Evolutionary conservation across 1,284 basidiomycete species (phyloP).

Genomic region (Psilocybe mexicana): DNA sequence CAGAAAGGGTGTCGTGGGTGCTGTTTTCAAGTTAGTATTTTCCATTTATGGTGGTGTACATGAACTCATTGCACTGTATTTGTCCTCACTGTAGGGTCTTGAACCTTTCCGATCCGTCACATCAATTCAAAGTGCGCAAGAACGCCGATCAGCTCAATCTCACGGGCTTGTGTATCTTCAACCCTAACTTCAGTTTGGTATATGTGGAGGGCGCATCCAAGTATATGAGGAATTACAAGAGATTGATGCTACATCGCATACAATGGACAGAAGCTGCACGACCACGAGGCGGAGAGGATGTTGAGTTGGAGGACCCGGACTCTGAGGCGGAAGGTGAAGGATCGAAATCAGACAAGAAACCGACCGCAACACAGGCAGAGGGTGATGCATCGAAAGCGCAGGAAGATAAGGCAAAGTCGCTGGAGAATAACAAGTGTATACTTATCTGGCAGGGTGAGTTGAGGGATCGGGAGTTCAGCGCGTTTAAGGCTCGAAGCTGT

Average conservation of each 20-base stretch:
- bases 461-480: slow-evolving; percentile 79
- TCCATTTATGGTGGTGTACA: not conserved
- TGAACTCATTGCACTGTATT: slow-evolving; percentile 1
- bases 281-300: slow-evolving; percentile 66
- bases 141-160: slow-evolving; percentile 92
- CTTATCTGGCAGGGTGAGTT: slow-evolving; percentile 93
- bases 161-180: slow-evolving; percentile 88
- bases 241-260: slow-evolving; percentile 86
- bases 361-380: slow-evolving; percentile 29
- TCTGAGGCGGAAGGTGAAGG: slow-evolving; percentile 45
- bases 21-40: slow-evolving; percentile 83
- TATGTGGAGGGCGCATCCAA: slow-evolving; percentile 92
- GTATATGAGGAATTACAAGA: slow-evolving; percentile 86
- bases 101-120: slow-evolving; percentile 87
- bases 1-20: slow-evolving; percentile 82
- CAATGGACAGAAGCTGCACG: slow-evolving; percentile 94
- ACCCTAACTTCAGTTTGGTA: slow-evolving; percentile 86
- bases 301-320: slow-evolving; percentile 58
- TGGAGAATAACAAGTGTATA: slow-evolving; percentile 88
- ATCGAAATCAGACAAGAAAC: slow-evolving; percentile 3
- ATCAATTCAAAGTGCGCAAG: slow-evolving; percentile 95
- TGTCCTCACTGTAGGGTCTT: slow-evolving; percentile 60
- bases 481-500: slow-evolving; percentile 83
- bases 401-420: slow-evolving; percentile 42
- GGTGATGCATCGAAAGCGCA: slow-evolving; percentile 32